Conservation (phyloP, 495 filamentous ascomycete species). For the Umbilicaria muhlenbergii region DNA sequence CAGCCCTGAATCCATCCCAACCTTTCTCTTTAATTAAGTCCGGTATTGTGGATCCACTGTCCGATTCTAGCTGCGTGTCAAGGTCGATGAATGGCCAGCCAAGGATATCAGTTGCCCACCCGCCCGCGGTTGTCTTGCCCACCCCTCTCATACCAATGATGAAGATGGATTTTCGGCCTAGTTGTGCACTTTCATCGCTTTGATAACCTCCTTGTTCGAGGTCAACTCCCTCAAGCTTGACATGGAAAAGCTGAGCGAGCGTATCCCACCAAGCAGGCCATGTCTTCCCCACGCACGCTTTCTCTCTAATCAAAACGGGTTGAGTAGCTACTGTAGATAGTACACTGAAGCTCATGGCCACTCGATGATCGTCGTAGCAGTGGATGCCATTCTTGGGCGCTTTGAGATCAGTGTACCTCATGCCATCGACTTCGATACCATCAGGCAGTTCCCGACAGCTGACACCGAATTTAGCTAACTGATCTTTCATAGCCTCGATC, state of each 20-base stretch:
- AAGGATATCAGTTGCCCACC: slow-evolving; percentile 62
- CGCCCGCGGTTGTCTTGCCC: slow-evolving; percentile 86
- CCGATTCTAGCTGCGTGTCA: slow-evolving; percentile 67
- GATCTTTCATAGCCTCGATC: slow-evolving; percentile 88
- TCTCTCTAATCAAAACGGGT: slow-evolving; percentile 66
- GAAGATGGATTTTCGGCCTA: slow-evolving; percentile 52
- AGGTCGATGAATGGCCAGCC: slow-evolving; percentile 71
- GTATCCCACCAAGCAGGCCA: slow-evolving; percentile 99
- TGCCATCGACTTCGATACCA: slow-evolving; percentile 73
- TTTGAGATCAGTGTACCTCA: slow-evolving; percentile 40
- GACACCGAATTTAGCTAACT: slow-evolving; percentile 93
- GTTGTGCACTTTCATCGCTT: slow-evolving; percentile 19
- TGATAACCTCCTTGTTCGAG: slow-evolving; percentile 26
- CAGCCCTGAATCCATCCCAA: slow-evolving; percentile 79
- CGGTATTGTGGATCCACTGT: slow-evolving; percentile 59
- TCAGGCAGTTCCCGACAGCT: slow-evolving; percentile 76
- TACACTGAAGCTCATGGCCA: slow-evolving; percentile 98
- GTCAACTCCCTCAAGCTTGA: slow-evolving; percentile 56
- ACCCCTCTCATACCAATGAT: slow-evolving; percentile 97
- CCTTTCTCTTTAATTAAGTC: slow-evolving; percentile 64
- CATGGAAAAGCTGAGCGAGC: slow-evolving; percentile 57
- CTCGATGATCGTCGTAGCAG: slow-evolving; percentile 96
- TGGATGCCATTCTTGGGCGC: slow-evolving; percentile 54
- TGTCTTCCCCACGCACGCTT: slow-evolving; percentile 93
- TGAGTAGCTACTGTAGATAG: slow-evolving; percentile 59